Evolutionary conservation across 805 yeast species (phyloP), one percentile per base, ranked within the genome.

Genomic region (Zygoascus tannicola): DNA sequence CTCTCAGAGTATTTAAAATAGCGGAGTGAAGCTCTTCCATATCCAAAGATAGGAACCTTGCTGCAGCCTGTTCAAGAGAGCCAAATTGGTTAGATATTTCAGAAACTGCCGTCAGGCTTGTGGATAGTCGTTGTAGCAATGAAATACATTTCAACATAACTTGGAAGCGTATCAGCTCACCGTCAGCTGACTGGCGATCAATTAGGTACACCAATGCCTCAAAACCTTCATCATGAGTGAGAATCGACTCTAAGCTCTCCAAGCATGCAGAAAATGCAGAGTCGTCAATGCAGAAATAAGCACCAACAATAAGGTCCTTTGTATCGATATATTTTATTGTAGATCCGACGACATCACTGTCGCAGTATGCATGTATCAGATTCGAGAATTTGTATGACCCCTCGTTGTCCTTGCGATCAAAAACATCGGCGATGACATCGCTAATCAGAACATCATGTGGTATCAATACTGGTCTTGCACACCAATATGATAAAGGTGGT

Each of bases 361-460:
- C 37, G 16, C 45, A 48, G 28, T 43, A 48, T 22, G 35, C 18
- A 21, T 32, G 37, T 4, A 50, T 39, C 19, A 43, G 26, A 4
- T 50, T 49, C 19, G n/a, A 8, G 34, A 32, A 40, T 32, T n/a
- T 28, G 23, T 43, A 46, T 15, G 36, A 23, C 3, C 43, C 35
- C 3, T 35, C 43, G 22, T 21, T 28, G 21, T 28, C 39, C 20
- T 32, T 22, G 2, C 4, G 41, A 7, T 8, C 16, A 32, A 55
- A 53, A 4, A 52, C 44, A 32, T 44, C 45, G 7, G 40, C 35
- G 18, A 55, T 33, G 5, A 49, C 48, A 22, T 40, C 37, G 32
- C 50, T 48, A 18, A 55, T 40, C 15, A 49, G 32, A 20, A 44
- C 53, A 5, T 53, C 51, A 2, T 50, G 44, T 4, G 58, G 58